phyloP scores from a whole-genome alignment of 106 monocot genomes.

The Dioscorea alata region DNA sequence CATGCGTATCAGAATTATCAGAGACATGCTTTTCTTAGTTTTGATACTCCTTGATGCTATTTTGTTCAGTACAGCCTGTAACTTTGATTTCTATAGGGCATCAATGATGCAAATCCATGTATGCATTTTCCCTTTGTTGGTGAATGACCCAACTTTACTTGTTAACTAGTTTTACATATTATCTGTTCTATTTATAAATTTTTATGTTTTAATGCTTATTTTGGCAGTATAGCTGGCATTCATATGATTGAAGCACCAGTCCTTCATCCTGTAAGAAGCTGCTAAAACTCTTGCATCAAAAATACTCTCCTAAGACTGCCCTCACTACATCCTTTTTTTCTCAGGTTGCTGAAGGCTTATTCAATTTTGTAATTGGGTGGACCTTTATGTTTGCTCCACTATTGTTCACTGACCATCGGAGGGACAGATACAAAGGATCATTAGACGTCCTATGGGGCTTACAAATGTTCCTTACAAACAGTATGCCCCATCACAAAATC shows the following conservation, averaged over 20 bases:
- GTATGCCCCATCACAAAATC: conserved; percentile 21
- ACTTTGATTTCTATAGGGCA: too few species aligned
- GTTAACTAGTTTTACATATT: too few species aligned
- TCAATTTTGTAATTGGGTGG: conserved; percentile 96
- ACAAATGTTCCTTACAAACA: conserved; percentile 96
- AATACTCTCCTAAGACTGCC: not conserved
- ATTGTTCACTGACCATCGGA: conserved; percentile 63
- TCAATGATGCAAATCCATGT: too few species aligned
- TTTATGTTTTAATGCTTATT: conserved; percentile 15
- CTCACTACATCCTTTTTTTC: not conserved
- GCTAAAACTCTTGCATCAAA: not conserved
- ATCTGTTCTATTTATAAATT: not conserved
- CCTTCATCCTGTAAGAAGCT: conserved; percentile 73
- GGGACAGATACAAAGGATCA: conserved; percentile 70
- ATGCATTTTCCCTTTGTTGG: too few species aligned
- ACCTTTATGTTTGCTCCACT: conserved; percentile 82
- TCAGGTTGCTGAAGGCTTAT: conserved; percentile 77
- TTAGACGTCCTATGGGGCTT: conserved; percentile 84
- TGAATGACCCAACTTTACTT: too few species aligned
- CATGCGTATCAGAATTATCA: too few species aligned
- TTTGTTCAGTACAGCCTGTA: too few species aligned
- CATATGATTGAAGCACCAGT: conserved; percentile 69
- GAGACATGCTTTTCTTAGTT: too few species aligned
- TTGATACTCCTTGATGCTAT: too few species aligned
- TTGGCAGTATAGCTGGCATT: conserved; percentile 82